Percentiles rank a stretch among this genome's conserved stretches.
phyloP scores from a whole-genome alignment of 192 early-diverging fungal genomes.

The Coemansia sp. region DNA sequence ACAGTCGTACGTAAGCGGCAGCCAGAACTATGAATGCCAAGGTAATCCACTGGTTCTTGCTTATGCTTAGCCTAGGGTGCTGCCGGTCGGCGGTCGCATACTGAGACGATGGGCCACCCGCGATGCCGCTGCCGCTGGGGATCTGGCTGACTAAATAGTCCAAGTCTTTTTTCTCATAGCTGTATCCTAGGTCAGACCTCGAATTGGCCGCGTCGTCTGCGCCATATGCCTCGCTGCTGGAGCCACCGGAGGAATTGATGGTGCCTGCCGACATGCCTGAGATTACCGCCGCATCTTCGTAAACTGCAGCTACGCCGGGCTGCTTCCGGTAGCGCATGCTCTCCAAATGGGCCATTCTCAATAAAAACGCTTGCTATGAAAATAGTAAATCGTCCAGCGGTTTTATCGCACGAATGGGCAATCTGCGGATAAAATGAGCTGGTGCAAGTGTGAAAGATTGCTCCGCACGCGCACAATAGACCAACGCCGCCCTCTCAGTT shows the following conservation, averaged over 20 bases:
- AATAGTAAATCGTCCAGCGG: no score
- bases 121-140: no score
- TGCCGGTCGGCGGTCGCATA: slow-evolving; percentile 13
- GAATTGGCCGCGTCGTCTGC: slow-evolving; percentile 8
- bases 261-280: slow-evolving; percentile 36
- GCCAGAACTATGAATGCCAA: slow-evolving; percentile 39
- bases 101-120: slow-evolving; percentile 2
- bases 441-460: no score
- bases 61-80: slow-evolving; percentile 28
- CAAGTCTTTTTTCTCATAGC: slow-evolving; percentile 50
- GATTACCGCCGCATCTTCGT: slow-evolving; percentile 48
- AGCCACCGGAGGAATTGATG: slow-evolving; percentile 16
- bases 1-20: slow-evolving; percentile 46
- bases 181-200: slow-evolving; percentile 29
- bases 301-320: slow-evolving; percentile 38
- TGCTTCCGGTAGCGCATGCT: slow-evolving; percentile 53
- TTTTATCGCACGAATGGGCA: no score
- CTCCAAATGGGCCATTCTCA: slow-evolving; percentile 48
- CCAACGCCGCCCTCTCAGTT: no score
- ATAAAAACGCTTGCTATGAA: background rate
- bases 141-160: slow-evolving; percentile 16
- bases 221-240: slow-evolving; percentile 4
- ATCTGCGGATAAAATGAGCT: no score
- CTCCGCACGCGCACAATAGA: no score
- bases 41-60: slow-evolving; percentile 44